These are phyloP conservation scores for Tetrastigma voinierianum DNA, from an alignment of 164 flowering plant genomes.

Conservation along the genomic window DNA sequence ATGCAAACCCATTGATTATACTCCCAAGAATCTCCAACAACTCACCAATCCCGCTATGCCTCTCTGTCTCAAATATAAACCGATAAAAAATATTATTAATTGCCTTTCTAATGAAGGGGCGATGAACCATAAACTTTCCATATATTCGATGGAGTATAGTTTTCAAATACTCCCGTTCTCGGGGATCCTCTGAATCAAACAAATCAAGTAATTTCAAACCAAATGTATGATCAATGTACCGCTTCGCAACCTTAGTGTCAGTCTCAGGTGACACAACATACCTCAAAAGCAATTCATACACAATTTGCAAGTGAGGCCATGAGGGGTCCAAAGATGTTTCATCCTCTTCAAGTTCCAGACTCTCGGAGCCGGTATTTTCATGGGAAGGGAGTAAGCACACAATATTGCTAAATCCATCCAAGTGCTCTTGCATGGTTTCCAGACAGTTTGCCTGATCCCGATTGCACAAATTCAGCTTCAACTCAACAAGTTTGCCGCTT, in stretches of 20 bases:
- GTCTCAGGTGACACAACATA: slow-evolving; percentile 32
- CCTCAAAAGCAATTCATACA: slow-evolving; percentile 32
- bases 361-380: slow-evolving; percentile 23
- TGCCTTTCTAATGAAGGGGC: slow-evolving; percentile 34
- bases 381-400: slow-evolving; percentile 31
- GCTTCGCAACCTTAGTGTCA: slow-evolving; percentile 32
- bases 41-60: slow-evolving; percentile 39
- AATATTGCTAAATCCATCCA: slow-evolving; percentile 29
- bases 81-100: slow-evolving; percentile 33
- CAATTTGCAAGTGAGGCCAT: slow-evolving; percentile 37
- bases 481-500: slow-evolving; percentile 15
- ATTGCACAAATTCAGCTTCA: slow-evolving; percentile 16
- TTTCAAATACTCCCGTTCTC: slow-evolving; percentile 42
- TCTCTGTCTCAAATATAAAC: slow-evolving; percentile 35
- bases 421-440: slow-evolving; percentile 8
- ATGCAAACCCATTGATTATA: slow-evolving; percentile 40
- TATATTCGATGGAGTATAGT: slow-evolving; percentile 35
- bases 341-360: slow-evolving; percentile 27
- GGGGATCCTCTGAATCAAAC: slow-evolving; percentile 40
- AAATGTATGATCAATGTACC: slow-evolving; percentile 31
- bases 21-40: slow-evolving; percentile 42
- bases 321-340: slow-evolving; percentile 33
- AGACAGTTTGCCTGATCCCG: slow-evolving; percentile 12
- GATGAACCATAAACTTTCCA: slow-evolving; percentile 37
- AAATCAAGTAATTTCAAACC: slow-evolving; percentile 34